A percentile compares a stretch with the other conserved stretches of the same genome.
Evolutionary conservation across 2,329 filamentous ascomycete genomes (phyloP).

Genomic region (Penicillium sp.): DNA sequence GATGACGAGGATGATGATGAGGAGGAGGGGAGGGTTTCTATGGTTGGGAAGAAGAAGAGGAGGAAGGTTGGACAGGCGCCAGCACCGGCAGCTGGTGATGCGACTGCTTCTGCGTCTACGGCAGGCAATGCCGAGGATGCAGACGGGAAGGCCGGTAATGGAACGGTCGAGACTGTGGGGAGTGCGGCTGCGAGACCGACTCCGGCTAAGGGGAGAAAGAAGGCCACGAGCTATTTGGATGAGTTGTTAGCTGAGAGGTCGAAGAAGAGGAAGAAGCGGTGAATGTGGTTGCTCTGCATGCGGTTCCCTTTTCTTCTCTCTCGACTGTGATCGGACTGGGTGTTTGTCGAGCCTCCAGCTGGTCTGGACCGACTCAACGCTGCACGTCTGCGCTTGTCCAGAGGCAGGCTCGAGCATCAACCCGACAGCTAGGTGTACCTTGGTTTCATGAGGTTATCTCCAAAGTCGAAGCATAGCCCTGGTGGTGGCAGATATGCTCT

Average conservation of each 20-base stretch:
- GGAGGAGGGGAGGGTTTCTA: slow-evolving; percentile 46
- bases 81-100: slow-evolving; percentile 1
- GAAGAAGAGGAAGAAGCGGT: slow-evolving; percentile 54
- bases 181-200: slow-evolving; percentile 15
- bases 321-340: neutral
- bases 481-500: neutral
- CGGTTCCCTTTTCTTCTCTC: neutral
- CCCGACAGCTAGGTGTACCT: neutral
- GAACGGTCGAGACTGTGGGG: slow-evolving; percentile 9
- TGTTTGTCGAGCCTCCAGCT: neutral
- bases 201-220: slow-evolving; percentile 37
- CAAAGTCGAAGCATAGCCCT: neutral
- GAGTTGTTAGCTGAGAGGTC: slow-evolving; percentile 51
- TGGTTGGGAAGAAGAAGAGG: slow-evolving; percentile 37
- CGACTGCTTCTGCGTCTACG: slow-evolving; percentile 2
- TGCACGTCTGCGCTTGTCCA: neutral
- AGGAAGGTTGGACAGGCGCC: slow-evolving; percentile 12
- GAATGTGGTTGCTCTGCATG: slow-evolving; percentile 16
- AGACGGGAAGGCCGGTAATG: slow-evolving; percentile 6
- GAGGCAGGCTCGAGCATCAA: neutral
- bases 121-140: neutral
- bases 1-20: slow-evolving; percentile 41
- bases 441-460: neutral
- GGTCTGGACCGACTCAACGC: neutral
- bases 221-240: slow-evolving; percentile 56